Conservation (phyloP, 352 stramenopile species). For the Pythium scleroteichum region DNA sequence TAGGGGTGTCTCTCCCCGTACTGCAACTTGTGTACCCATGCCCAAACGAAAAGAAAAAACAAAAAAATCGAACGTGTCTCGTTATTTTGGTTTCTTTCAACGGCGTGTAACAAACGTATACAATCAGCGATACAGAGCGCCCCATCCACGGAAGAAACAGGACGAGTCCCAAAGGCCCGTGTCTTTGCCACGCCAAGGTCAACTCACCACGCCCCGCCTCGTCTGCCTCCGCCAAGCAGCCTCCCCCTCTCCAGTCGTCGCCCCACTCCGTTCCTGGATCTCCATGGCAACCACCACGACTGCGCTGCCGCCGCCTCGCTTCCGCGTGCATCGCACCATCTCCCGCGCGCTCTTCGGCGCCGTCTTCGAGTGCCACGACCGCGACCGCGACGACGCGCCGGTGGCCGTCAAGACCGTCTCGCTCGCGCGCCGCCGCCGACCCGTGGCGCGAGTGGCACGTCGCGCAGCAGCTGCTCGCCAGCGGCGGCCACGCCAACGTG, state of each 20-base stretch:
- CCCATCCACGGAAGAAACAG: too few relatives aligned
- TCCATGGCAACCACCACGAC: not conserved
- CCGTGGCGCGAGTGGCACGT: conserved; percentile 9
- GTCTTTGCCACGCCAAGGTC: too few relatives aligned
- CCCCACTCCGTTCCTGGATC: not conserved
- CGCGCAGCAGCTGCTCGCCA: not conserved
- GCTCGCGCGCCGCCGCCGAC: conserved; percentile 6
- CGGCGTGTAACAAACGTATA: too few relatives aligned
- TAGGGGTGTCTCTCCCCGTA: too few relatives aligned
- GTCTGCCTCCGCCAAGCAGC: not conserved
- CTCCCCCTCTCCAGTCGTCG: not conserved
- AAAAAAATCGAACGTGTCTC: too few relatives aligned
- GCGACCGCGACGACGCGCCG: not conserved
- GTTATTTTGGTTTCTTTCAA: too few relatives aligned
- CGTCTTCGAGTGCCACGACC: conserved; percentile 17
- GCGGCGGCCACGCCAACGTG: not conserved
- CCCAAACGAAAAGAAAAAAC: too few relatives aligned
- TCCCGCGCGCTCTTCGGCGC: conserved; percentile 7
- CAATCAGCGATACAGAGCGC: too few relatives aligned
- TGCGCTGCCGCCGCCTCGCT: not conserved
- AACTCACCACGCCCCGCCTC: not conserved
- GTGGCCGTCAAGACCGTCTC: conserved; percentile 20
- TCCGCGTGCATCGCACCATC: conserved; percentile 11
- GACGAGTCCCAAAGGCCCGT: too few relatives aligned
- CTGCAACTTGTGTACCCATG: too few relatives aligned